Evolutionary conservation across 192 early-diverging fungal species (phyloP).

Genomic region (Spinellus fusiger): DNA sequence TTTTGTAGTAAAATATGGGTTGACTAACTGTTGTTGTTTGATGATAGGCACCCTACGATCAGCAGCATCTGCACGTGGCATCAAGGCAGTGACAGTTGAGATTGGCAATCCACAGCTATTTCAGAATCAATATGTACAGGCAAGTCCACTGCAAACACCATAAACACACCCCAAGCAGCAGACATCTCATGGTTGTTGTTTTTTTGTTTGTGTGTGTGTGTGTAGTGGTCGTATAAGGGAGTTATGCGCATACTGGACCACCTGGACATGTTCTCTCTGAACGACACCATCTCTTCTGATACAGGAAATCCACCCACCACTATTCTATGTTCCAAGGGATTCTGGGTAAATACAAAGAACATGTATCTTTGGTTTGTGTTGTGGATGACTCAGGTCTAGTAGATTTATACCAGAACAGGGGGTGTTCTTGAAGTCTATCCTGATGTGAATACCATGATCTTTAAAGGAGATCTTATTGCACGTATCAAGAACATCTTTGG

Average conservation of each 20-base stretch:
- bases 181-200: conserved; percentile 10
- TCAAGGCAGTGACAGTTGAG: conserved; percentile 86
- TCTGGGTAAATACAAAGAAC: conserved; percentile 15
- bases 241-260: conserved; percentile 63
- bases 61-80: conserved; percentile 67
- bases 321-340: conserved; percentile 31
- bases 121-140: conserved; percentile 77
- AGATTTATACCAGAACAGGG: conserved; percentile 85
- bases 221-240: conserved; percentile 54
- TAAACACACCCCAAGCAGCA: not conserved
- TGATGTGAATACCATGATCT: conserved; percentile 72
- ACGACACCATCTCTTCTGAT: conserved; percentile 7
- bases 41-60: conserved; percentile 70
- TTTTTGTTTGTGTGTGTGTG: not conserved
- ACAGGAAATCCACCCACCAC: conserved; percentile 20
- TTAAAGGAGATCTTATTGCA: conserved; percentile 81
- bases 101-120: conserved; percentile 86
- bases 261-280: conserved; percentile 48
- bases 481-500: conserved; percentile 87
- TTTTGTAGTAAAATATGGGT: not conserved
- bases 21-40: not conserved
- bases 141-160: conserved; percentile 26
- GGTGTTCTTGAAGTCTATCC: conserved; percentile 85
- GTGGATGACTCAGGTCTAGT: conserved; percentile 28
- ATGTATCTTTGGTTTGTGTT: not conserved